A percentile compares a stretch with the other conserved stretches of the same genome.
These are phyloP conservation scores for Penicillium cinerascens DNA, from an alignment of 495 filamentous ascomycete species.

Conservation along the genomic window DNA sequence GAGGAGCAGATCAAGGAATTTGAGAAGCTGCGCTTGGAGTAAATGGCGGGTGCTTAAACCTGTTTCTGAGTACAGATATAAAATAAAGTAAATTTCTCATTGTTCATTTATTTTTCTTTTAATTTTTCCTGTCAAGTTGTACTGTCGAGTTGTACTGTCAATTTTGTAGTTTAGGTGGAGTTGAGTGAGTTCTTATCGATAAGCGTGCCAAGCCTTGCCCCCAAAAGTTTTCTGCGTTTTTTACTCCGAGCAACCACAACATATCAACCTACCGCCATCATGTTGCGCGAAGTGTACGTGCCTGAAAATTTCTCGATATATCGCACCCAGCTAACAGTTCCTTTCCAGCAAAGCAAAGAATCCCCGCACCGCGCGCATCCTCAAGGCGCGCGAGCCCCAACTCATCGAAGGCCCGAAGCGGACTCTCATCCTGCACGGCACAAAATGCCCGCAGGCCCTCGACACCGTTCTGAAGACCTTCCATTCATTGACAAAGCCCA, in stretches of 20 bases:
- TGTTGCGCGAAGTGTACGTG: conserved; percentile 41
- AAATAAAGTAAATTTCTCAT: conserved; percentile 16
- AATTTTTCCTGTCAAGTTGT: neutral
- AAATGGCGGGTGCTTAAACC: conserved; percentile 7
- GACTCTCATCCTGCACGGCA: conserved; percentile 80
- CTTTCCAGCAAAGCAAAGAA: conserved; percentile 76
- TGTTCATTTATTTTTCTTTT: neutral
- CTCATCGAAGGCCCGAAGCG: conserved; percentile 80
- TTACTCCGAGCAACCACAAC: conserved; percentile 20
- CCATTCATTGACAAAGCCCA: conserved; percentile 71
- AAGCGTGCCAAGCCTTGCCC: conserved; percentile 27
- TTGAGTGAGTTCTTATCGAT: conserved; percentile 23
- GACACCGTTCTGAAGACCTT: conserved; percentile 81
- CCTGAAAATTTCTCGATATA: neutral
- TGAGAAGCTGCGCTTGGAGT: conserved; percentile 47
- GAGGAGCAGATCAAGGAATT: conserved; percentile 52
- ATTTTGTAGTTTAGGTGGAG: neutral
- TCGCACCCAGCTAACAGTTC: neutral
- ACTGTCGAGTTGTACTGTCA: neutral
- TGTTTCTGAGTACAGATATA: conserved; percentile 4
- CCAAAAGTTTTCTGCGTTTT: conserved; percentile 35
- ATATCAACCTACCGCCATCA: conserved; percentile 15
- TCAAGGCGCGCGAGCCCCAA: conserved; percentile 90
- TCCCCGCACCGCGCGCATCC: conserved; percentile 87
- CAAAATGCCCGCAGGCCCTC: conserved; percentile 70